Conservation (phyloP, 768 basidiomycete species). For the Strobilomyces confusus region DNA sequence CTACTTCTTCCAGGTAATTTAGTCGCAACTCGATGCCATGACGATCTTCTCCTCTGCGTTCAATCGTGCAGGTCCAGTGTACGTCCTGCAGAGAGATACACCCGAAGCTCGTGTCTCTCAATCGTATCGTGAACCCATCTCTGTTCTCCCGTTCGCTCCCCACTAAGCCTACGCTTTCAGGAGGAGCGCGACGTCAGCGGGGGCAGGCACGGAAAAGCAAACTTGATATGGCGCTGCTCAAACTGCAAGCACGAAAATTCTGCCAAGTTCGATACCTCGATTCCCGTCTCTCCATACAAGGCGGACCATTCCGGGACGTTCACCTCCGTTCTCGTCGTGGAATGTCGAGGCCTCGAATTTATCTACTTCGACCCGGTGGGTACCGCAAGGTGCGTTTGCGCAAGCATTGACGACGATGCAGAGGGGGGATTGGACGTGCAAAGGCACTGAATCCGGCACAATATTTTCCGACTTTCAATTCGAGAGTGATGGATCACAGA, state of each 20-base stretch:
- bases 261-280: conserved; percentile 66
- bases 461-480: conserved; percentile 61
- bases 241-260: conserved; percentile 77
- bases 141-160: neutral
- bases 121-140: conserved; percentile 50
- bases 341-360: conserved; percentile 88
- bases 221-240: conserved; percentile 81
- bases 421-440: conserved; percentile 73
- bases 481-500: conserved; percentile 16
- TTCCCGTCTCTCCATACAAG: conserved; percentile 50
- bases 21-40: neutral
- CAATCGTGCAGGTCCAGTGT: conserved; percentile 58
- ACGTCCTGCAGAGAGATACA: conserved; percentile 76
- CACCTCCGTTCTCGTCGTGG: conserved; percentile 63
- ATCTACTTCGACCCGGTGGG: conserved; percentile 72
- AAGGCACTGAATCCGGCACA: conserved; percentile 53
- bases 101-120: conserved; percentile 66
- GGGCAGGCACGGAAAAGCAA: conserved; percentile 62
- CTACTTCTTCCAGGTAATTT: conserved; percentile 69
- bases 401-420: conserved; percentile 27
- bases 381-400: neutral
- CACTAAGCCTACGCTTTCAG: conserved; percentile 34
- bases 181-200: conserved; percentile 63
- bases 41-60: neutral
- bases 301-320: conserved; percentile 58